Base-by-base conservation (phyloP, 2,329 filamentous ascomycete genomes). In the Monosporascus cannonballus region DNA sequence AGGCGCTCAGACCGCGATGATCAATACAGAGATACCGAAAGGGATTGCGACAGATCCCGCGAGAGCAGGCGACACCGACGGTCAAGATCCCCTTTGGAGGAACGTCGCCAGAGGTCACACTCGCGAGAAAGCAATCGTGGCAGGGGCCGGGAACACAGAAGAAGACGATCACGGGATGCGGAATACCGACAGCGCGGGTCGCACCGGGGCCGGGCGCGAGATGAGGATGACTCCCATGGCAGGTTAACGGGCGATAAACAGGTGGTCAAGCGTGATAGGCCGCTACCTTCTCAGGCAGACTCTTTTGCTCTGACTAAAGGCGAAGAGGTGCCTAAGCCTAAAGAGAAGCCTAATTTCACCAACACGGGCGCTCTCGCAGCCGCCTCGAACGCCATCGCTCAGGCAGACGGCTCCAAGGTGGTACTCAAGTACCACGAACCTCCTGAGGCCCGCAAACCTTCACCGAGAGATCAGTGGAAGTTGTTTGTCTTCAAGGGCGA, bases 341-440 rank as follows among this genome's bases (percentile, higher is more conserved):
- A 94, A 65, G 86, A 97, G 68, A 92, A 91, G 69, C 89, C 92
- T 41, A 99, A 96, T 70, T 96, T 87, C 70, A 83, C 80, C 20
- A 83, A 78, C 36, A 91, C 91, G 0, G 94, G 94, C 27, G 76
- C 87, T 7, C 78, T 99, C 18, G 94, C 94, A 3, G 90, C 91
- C 45, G 91, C 90, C 58, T 91, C 91, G 49, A 97, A 99, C 68
- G 76, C 82, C 2, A 71, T 85, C 18, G 84, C 84, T 7, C 84
- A 95, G 57, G 82, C 82, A 25, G 84, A 84, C 63, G 90, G 89
- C 53, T 87, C 85, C 3, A 80, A 80, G 22, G 85, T 96, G 51
- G 84, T 90, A 3, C 81, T 99, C 47, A 97, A 97, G 75, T 99
- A 99, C 70, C 89, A 96, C 73, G 94, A 99, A 71, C 94, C 94